These are phyloP conservation scores for Byssoonygena ceratinophila DNA, from an alignment of 2,329 filamentous ascomycete genomes.

Conservation along the genomic window DNA sequence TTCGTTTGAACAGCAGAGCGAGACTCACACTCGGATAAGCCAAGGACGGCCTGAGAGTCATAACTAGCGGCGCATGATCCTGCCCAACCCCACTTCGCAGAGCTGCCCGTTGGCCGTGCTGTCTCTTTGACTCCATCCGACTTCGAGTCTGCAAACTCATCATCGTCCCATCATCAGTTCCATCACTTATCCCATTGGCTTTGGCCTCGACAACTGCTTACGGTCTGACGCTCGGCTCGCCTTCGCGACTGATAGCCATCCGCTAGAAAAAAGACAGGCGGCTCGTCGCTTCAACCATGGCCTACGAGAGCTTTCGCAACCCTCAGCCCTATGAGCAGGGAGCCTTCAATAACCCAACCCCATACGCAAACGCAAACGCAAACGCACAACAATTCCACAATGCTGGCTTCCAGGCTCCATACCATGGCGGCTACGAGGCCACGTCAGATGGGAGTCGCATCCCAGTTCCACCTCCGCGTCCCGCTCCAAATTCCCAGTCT, in stretches of 20 bases:
- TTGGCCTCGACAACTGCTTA: background rate
- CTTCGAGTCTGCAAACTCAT: background rate
- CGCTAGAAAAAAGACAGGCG: background rate
- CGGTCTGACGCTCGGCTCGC: background rate
- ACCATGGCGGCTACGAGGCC: constrained; percentile 4
- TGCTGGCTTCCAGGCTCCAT: constrained; percentile 21
- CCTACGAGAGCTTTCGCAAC: constrained; percentile 35
- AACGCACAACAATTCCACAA: constrained; percentile 22
- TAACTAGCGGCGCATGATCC: background rate
- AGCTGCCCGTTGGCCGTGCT: background rate
- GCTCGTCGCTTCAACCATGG: constrained; percentile 24
- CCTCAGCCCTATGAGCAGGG: constrained; percentile 24
- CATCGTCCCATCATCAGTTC: background rate
- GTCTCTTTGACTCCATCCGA: background rate
- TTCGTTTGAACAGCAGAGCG: background rate
- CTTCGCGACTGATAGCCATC: background rate
- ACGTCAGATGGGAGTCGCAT: constrained; percentile 4
- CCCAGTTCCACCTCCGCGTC: constrained; percentile 1
- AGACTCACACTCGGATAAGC: background rate
- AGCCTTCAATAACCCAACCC: constrained; percentile 13
- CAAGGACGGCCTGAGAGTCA: background rate
- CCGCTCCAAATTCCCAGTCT: background rate
- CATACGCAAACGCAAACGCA: constrained; percentile 15
- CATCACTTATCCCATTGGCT: background rate
- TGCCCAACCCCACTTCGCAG: constrained; percentile 6